Evolutionary conservation across 768 basidiomycete genomes (phyloP).

Genomic region (Xerocomellus amylosporus): DNA sequence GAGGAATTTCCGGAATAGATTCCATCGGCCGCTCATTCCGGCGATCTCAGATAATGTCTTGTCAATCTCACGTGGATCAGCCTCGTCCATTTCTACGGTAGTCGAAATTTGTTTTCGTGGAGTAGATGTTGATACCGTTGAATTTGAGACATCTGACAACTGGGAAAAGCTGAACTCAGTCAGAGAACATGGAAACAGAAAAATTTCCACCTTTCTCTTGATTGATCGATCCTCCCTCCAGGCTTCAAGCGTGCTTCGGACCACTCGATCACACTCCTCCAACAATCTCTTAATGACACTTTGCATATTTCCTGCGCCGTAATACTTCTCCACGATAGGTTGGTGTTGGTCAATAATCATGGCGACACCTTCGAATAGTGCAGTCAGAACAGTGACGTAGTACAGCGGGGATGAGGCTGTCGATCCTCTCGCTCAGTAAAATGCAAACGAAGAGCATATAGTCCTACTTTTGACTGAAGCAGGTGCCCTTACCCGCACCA

Average conservation of each 20-base stretch:
- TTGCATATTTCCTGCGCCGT: constrained; percentile 85
- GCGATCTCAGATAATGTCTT: constrained; percentile 84
- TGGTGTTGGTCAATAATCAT: constrained; percentile 98
- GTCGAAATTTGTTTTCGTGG: constrained; percentile 33
- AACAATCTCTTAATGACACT: constrained; percentile 72
- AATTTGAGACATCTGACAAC: constrained; percentile 49
- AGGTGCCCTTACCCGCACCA: constrained; percentile 77
- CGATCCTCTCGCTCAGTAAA: constrained; percentile 4
- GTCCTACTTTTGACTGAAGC: constrained; percentile 76
- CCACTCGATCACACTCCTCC: constrained; percentile 84
- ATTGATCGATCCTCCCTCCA: constrained; percentile 93
- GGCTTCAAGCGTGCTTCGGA: constrained; percentile 65
- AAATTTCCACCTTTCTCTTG: constrained; percentile 62
- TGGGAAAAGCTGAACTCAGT: constrained; percentile 20
- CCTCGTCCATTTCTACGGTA: constrained; percentile 45
- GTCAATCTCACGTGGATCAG: constrained; percentile 91
- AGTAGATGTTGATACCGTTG: constrained; percentile 33
- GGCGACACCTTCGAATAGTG: constrained; percentile 92
- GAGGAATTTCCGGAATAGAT: constrained; percentile 84
- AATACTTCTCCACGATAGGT: constrained; percentile 97
- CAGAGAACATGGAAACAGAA: background rate
- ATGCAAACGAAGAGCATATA: constrained; percentile 5
- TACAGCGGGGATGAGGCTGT: constrained; percentile 90
- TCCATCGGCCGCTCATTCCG: constrained; percentile 91
- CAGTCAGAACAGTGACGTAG: constrained; percentile 85